A percentile compares a stretch with the other conserved stretches of the same genome.
Conservation (phyloP, 805 yeast genomes). For the Alloascoidea hylecoeti region DNA sequence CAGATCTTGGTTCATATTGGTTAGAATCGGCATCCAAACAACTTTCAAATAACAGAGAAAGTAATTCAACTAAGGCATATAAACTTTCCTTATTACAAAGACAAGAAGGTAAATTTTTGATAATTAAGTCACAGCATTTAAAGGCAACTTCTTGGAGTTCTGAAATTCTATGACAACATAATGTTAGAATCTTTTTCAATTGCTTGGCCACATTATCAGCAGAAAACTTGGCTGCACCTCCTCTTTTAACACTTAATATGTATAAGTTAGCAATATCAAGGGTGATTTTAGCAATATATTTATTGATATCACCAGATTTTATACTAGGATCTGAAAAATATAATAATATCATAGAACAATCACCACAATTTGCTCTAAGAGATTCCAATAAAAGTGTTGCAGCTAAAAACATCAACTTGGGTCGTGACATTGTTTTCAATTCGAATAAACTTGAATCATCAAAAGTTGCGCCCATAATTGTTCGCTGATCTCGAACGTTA, state of each 20-base stretch:
- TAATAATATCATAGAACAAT: slow-evolving; percentile 59
- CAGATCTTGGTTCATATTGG: slow-evolving; percentile 74
- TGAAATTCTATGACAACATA: slow-evolving; percentile 67
- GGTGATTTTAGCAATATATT: slow-evolving; percentile 52
- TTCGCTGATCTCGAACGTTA: slow-evolving; percentile 64
- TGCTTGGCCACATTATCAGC: slow-evolving; percentile 51
- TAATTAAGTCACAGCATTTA: slow-evolving; percentile 56
- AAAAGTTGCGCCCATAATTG: slow-evolving; percentile 18
- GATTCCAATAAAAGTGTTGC: slow-evolving; percentile 71
- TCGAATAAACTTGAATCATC: slow-evolving; percentile 39
- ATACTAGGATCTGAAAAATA: slow-evolving; percentile 85
- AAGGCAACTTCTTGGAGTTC: slow-evolving; percentile 71
- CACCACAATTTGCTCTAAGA: slow-evolving; percentile 66
- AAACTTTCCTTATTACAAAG: slow-evolving; percentile 63
- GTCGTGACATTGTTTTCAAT: slow-evolving; percentile 41
- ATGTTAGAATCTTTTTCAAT: slow-evolving; percentile 47
- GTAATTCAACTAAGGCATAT: slow-evolving; percentile 68
- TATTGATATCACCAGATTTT: slow-evolving; percentile 52
- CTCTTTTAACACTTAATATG: slow-evolving; percentile 32
- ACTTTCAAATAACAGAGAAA: slow-evolving; percentile 66
- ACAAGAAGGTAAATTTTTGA: slow-evolving; percentile 58
- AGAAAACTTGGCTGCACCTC: slow-evolving; percentile 40
- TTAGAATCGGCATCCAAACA: slow-evolving; percentile 72
- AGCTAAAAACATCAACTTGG: slow-evolving; percentile 78
- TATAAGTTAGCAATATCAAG: slow-evolving; percentile 43